These are phyloP conservation scores for Alternaria sp. DNA, from an alignment of 2,329 filamentous ascomycete genomes.

Conservation along the genomic window DNA sequence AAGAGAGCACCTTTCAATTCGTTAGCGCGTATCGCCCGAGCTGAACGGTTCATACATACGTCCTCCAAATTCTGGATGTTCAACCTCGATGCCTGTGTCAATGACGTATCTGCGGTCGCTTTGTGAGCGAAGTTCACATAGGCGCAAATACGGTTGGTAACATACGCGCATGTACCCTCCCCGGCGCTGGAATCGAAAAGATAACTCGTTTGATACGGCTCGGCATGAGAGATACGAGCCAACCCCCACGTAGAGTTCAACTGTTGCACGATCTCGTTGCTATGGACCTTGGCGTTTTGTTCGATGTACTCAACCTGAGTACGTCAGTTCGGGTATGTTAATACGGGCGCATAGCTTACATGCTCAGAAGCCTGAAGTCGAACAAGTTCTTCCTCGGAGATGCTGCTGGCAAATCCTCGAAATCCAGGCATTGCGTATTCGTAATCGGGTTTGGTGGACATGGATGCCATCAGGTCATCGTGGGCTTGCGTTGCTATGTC, in stretches of 20 bases:
- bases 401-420: constrained; percentile 46
- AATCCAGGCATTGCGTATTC: constrained; percentile 46
- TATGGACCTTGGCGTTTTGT: constrained; percentile 39
- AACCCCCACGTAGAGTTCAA: constrained; percentile 50
- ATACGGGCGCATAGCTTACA: constrained; percentile 17
- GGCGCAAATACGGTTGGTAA: neutral
- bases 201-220: constrained; percentile 41
- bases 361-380: constrained; percentile 33
- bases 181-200: constrained; percentile 48
- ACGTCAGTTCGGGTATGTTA: neutral
- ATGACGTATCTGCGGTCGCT: constrained; percentile 58
- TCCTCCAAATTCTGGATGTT: constrained; percentile 55
- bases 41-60: constrained; percentile 28
- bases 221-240: constrained; percentile 45
- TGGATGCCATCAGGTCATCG: constrained; percentile 23
- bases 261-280: constrained; percentile 42
- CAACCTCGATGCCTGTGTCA: constrained; percentile 66
- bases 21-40: neutral
- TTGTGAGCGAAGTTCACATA: neutral
- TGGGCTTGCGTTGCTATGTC: constrained; percentile 29
- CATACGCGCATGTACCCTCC: constrained; percentile 52
- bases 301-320: constrained; percentile 45
- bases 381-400: constrained; percentile 34
- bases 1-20: constrained; percentile 28
- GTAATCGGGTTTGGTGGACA: constrained; percentile 29